A percentile compares a stretch with the other conserved stretches of the same genome.
phyloP scores from a whole-genome alignment of 495 filamentous ascomycete species.

The Neurospora cerealis region DNA sequence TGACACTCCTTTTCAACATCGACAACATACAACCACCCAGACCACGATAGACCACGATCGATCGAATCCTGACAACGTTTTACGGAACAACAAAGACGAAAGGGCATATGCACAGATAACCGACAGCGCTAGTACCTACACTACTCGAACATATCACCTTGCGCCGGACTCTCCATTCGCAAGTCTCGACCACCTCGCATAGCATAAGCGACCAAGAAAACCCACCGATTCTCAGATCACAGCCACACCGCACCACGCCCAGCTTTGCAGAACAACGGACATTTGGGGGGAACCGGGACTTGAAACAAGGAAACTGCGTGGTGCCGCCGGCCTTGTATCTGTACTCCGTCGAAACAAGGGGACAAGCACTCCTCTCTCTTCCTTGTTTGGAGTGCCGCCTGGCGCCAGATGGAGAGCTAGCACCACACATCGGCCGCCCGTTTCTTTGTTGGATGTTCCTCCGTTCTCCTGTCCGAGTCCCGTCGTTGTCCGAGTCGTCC shows the following conservation, averaged over 20 bases:
- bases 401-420: slow-evolving; percentile 23
- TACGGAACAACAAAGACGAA: neutral
- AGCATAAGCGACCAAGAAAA: neutral
- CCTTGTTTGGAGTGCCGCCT: slow-evolving; percentile 5
- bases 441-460: neutral
- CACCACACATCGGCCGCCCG: slow-evolving; percentile 3
- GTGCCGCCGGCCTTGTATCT: slow-evolving; percentile 2
- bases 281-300: neutral
- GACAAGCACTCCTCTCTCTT: slow-evolving; percentile 2
- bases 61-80: neutral
- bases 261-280: neutral
- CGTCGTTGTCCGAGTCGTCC: neutral
- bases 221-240: neutral
- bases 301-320: neutral
- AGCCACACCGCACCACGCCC: neutral
- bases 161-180: neutral
- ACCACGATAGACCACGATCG: neutral
- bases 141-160: neutral
- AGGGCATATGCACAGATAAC: slow-evolving; percentile 3
- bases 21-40: neutral
- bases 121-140: slow-evolving; percentile 11
- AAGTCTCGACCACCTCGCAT: neutral
- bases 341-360: neutral
- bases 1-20: neutral
- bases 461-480: neutral